These are phyloP conservation scores for Beta macrorhiza DNA, from an alignment of 179 eudicot genomes.

Conservation along the genomic window DNA sequence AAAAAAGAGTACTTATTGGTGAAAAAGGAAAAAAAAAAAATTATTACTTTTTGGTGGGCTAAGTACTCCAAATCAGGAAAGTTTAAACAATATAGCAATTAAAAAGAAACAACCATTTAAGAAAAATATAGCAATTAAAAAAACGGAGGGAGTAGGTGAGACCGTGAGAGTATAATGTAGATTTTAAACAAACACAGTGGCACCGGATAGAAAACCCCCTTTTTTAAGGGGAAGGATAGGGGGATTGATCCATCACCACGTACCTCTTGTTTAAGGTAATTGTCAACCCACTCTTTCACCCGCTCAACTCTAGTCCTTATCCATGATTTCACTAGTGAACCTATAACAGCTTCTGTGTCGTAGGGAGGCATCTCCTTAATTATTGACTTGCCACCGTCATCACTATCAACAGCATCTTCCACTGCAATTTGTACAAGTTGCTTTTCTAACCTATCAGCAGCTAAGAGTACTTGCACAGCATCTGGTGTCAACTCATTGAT, in stretches of 20 bases:
- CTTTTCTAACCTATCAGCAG: conserved; percentile 87
- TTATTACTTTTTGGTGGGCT: too few relatives aligned
- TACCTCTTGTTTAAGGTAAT: conserved; percentile 88
- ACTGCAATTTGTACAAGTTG: conserved; percentile 88
- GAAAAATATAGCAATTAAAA: too few relatives aligned
- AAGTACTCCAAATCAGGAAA: too few relatives aligned
- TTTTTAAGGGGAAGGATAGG: too few relatives aligned
- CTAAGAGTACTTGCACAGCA: conserved; percentile 72
- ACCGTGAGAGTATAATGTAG: too few relatives aligned
- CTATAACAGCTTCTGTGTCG: conserved; percentile 71
- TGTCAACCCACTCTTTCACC: conserved; percentile 71
- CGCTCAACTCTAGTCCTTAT: conserved; percentile 72
- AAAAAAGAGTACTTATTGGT: too few relatives aligned
- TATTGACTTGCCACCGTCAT: conserved; percentile 87
- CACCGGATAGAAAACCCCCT: too few relatives aligned
- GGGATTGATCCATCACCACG: background rate
- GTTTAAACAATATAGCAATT: too few relatives aligned
- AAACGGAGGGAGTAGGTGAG: too few relatives aligned
- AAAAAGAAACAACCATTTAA: too few relatives aligned
- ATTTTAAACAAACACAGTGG: too few relatives aligned
- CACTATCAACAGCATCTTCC: conserved; percentile 89
- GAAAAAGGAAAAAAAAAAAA: too few relatives aligned
- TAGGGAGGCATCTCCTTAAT: conserved; percentile 90
- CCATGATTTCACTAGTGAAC: conserved; percentile 76
- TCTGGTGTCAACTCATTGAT: conserved; percentile 86